Base-by-base conservation (phyloP, 2,329 filamentous ascomycete genomes). In the Teratosphaeria pseudoeucalypti region DNA sequence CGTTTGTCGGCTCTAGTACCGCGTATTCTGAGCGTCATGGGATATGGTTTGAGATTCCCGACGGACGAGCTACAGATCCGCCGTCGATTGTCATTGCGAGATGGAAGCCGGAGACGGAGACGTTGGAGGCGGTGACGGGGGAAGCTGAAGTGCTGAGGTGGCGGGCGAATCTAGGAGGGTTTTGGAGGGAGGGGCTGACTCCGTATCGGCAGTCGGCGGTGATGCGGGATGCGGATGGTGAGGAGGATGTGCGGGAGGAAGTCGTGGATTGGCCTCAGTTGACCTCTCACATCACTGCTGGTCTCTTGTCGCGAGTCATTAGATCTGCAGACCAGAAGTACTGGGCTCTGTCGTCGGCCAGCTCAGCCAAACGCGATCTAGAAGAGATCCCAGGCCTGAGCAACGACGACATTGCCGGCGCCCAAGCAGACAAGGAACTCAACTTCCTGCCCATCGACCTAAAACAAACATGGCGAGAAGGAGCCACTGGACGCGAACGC, bases 11-110 rank as follows among this genome's bases (percentile, higher is more conserved):
- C 27, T 79, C 80, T 23, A 83, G 81, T 58, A 77, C 78, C 56
- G 81, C 79, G 2, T 75, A 85, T 14, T 85, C 84, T 0, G 75
- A 86, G 32, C 78, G 84, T n/a, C 79, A 82, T 60, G 84, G 84
- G 10, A 76, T 79, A 37, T 87, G 84, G 84, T 82, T 85, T 67
- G 76, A 78, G 55, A 75, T 85, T 26, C 34, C 34, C n/a, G 57
- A 55, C 56, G 10, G 37, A 53, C 23, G 73, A 32, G 23, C 61
- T 14, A 52, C 60, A 27, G 57, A 58, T 3, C 53, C 60, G 2
- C 58, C 37, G 29, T 70, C 72, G 23, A 74, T 83, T 2, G 77
- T 84, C 58, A 73, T 85, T 52, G 80, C 82, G 70, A 81, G 78
- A 73, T 86, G 84, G 84, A 74, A 80, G 57, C 60, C 71, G 1